Conservation (phyloP, 1,284 basidiomycete species). For the Chalciporus sp. region DNA sequence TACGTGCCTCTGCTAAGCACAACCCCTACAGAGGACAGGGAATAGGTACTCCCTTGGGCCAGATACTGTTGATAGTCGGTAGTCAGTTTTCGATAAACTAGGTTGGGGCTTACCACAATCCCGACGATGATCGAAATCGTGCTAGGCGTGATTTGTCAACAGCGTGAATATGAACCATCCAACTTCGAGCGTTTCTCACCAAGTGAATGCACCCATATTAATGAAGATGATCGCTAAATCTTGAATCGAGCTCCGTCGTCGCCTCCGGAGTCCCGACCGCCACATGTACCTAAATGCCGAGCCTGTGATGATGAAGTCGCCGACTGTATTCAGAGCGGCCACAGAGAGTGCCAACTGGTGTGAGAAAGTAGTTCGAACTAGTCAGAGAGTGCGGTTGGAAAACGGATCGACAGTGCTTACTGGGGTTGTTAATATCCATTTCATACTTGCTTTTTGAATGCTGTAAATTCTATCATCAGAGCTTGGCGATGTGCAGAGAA, state of each 20-base stretch:
- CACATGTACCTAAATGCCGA: conserved; percentile 17
- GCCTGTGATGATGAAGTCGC: conserved; percentile 12
- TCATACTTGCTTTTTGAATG: conserved; percentile 1
- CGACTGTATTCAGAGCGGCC: background rate
- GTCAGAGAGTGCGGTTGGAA: background rate
- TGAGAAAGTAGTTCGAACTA: too few relatives aligned
- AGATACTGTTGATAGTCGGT: conserved; percentile 7
- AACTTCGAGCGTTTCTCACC: background rate
- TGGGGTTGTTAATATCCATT: background rate
- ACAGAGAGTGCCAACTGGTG: conserved; percentile 6
- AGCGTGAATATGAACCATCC: background rate
- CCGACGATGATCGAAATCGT: background rate
- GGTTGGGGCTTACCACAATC: conserved; percentile 11
- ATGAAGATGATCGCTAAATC: conserved; percentile 18
- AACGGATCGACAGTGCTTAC: conserved; percentile 2
- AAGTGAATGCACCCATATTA: conserved; percentile 16
- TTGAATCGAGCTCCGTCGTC: conserved; percentile 6
- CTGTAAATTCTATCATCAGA: conserved; percentile 3
- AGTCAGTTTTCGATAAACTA: background rate
- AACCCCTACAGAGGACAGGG: background rate
- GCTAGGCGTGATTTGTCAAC: background rate
- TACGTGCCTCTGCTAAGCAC: conserved; percentile 7
- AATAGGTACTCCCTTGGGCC: background rate
- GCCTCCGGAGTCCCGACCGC: conserved; percentile 15
- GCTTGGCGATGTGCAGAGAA: background rate